A percentile compares a stretch with the other conserved stretches of the same genome.
These are phyloP conservation scores for Coprinopsis marcescibilis DNA, from an alignment of 768 basidiomycete species.

Conservation along the genomic window DNA sequence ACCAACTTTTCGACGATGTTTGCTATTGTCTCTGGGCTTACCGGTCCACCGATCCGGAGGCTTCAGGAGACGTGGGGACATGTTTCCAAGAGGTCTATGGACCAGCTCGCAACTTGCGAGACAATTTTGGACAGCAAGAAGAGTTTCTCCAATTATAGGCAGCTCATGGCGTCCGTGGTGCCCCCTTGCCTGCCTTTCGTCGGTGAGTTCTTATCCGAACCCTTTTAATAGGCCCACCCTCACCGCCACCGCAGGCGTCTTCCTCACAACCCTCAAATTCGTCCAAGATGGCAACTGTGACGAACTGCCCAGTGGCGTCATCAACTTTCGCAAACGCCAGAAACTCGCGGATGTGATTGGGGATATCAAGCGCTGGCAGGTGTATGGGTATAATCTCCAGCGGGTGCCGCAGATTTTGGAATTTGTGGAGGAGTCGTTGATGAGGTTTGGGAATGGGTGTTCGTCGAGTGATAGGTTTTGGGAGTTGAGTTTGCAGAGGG, in stretches of 20 bases:
- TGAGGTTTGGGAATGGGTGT: not conserved
- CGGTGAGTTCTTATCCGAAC: constrained; percentile 43
- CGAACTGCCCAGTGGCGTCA: constrained; percentile 66
- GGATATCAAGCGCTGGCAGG: constrained; percentile 89
- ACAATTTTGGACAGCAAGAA: constrained; percentile 86
- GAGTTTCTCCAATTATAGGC: constrained; percentile 89
- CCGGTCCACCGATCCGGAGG: constrained; percentile 85
- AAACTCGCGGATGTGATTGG: constrained; percentile 90
- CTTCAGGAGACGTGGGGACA: constrained; percentile 91
- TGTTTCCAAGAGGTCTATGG: constrained; percentile 65
- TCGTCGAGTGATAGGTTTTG: constrained; percentile 74
- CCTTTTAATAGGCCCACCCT: not conserved
- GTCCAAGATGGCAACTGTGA: constrained; percentile 95
- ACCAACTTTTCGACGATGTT: constrained; percentile 96
- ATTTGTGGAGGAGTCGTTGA: constrained; percentile 59
- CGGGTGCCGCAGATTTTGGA: constrained; percentile 56
- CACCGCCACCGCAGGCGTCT: too few species aligned
- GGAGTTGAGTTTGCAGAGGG: constrained; percentile 75
- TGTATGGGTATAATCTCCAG: constrained; percentile 79
- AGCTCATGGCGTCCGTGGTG: constrained; percentile 69
- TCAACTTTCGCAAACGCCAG: constrained; percentile 94
- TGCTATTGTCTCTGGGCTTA: constrained; percentile 87
- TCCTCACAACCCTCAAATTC: constrained; percentile 89
- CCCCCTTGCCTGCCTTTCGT: constrained; percentile 96
- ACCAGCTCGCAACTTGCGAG: constrained; percentile 72